Evolutionary conservation across 495 filamentous ascomycete species (phyloP), one percentile per base, ranked within the genome.

Genomic region (Entonaema liquescens): DNA sequence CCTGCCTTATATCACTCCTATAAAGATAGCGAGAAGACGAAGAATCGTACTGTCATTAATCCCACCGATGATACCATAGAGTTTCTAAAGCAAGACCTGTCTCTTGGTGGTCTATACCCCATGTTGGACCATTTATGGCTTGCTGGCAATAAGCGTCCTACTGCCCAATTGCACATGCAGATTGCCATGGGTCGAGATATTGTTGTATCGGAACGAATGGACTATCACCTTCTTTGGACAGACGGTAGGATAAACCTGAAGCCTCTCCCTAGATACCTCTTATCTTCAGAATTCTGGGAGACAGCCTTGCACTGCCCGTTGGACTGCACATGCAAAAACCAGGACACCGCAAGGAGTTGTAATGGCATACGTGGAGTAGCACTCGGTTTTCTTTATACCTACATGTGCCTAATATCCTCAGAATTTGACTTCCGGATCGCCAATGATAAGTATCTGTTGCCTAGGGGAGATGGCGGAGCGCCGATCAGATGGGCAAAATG

Each of bases 171-270:
- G 2, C 53, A 56, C 12, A 29, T 54, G 5, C 25, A 54, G 50
- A 31, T 54, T 54, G 53, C 13, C 35, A 56, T 56, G 13, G 53
- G 29, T 17, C 29, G 53, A 35, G 53, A 56, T 25, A 29, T 35
- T 28, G 6, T 6, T 28, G 8, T 23, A 19, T 56, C 53, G 7
- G 53, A 56, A 11, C 29, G 53, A 1, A 36, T 35, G 13, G 28
- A 56, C 28, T 31, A 31, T 28, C 29, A 56, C 17, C 53, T 56
- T 19, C 6, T 54, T 23, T 54, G 23, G 26, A 25, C 17, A 1
- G 13, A 54, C 29, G 50, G 13, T 23, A 28, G n/a, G 25, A 26
- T 54, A 28, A 23, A 54, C 12, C 15, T 7, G 12, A 54, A 54
- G 13, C 50, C 50, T 8, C 29, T 52, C 9, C 50, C 50, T 6